These are phyloP conservation scores for Curvularia spicifera DNA, from an alignment of 2,329 filamentous ascomycete genomes.

Conservation along the genomic window DNA sequence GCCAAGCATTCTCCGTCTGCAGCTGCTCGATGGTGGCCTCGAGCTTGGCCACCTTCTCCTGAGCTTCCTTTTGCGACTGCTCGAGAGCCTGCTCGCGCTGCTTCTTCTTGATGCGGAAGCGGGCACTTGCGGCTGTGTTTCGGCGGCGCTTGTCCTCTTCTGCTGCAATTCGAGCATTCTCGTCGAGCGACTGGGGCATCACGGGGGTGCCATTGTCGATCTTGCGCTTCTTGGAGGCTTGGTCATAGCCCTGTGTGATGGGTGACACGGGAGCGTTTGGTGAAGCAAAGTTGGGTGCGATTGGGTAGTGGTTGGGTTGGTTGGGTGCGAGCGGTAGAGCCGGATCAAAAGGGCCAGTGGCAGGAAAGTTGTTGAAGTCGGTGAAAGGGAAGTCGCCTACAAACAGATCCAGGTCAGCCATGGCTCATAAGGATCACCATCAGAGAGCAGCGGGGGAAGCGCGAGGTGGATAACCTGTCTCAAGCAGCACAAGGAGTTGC, in stretches of 20 bases:
- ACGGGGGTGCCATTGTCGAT: constrained; percentile 45
- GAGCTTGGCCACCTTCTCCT: constrained; percentile 54
- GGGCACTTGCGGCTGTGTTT: constrained; percentile 60
- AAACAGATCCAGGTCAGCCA: constrained; percentile 48
- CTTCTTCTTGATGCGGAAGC: constrained; percentile 64
- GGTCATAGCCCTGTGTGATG: constrained; percentile 36
- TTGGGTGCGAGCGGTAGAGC: constrained; percentile 39
- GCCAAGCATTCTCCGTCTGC: constrained; percentile 61
- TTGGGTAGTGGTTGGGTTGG: constrained; percentile 34
- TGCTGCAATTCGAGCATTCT: constrained; percentile 55
- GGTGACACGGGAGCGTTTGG: constrained; percentile 42
- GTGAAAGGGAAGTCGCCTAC: constrained; percentile 55
- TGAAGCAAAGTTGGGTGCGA: constrained; percentile 38
- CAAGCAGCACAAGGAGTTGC: constrained; percentile 40
- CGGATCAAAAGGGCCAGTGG: constrained; percentile 42
- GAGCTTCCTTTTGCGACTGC: constrained; percentile 60
- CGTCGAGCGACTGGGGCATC: constrained; percentile 51
- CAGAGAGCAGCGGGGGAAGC: constrained; percentile 15
- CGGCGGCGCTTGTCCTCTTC: constrained; percentile 62
- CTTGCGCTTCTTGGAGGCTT: constrained; percentile 55
- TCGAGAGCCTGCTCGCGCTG: constrained; percentile 60
- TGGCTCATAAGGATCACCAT: constrained; percentile 21
- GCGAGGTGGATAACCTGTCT: constrained; percentile 19
- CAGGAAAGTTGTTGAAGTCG: constrained; percentile 53
- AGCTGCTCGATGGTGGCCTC: constrained; percentile 57